Conservation (phyloP, 2,329 filamentous ascomycete genomes). For the Fusarium albidum region DNA sequence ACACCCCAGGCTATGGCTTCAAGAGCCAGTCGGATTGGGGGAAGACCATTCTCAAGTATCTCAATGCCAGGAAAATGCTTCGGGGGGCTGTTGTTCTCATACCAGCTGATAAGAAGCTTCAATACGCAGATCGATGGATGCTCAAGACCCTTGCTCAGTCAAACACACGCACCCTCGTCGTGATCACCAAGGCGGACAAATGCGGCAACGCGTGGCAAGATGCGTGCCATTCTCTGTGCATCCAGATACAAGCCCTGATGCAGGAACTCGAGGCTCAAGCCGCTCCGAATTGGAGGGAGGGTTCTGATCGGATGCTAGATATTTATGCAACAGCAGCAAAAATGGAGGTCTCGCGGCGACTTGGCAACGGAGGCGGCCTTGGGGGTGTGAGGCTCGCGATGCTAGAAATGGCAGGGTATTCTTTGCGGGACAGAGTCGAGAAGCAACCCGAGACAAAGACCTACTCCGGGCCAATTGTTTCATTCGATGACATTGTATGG, state of each 20-base stretch:
- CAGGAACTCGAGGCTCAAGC: conserved; percentile 30
- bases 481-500: conserved; percentile 51
- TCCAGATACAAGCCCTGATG: conserved; percentile 41
- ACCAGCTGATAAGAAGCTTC: conserved; percentile 61
- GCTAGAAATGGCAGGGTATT: conserved; percentile 51
- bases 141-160: conserved; percentile 56
- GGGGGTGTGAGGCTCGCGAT: conserved; percentile 51
- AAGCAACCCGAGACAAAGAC: conserved; percentile 47
- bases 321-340: conserved; percentile 50
- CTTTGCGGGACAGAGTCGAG: conserved; percentile 41
- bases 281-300: conserved; percentile 41
- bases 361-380: conserved; percentile 49
- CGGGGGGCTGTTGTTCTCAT: conserved; percentile 63
- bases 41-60: conserved; percentile 58
- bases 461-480: conserved; percentile 48
- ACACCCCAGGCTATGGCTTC: conserved; percentile 61
- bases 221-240: conserved; percentile 39
- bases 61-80: conserved; percentile 55
- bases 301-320: conserved; percentile 40
- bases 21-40: conserved; percentile 60
- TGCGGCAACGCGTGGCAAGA: conserved; percentile 41
- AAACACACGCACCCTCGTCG: conserved; percentile 55
- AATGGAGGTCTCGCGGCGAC: conserved; percentile 42
- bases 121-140: conserved; percentile 56
- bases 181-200: conserved; percentile 67